Percentiles rank a stretch among this genome's conserved stretches.
phyloP scores from a whole-genome alignment of 495 filamentous ascomycete genomes.

The Elasticomyces elasticus region DNA sequence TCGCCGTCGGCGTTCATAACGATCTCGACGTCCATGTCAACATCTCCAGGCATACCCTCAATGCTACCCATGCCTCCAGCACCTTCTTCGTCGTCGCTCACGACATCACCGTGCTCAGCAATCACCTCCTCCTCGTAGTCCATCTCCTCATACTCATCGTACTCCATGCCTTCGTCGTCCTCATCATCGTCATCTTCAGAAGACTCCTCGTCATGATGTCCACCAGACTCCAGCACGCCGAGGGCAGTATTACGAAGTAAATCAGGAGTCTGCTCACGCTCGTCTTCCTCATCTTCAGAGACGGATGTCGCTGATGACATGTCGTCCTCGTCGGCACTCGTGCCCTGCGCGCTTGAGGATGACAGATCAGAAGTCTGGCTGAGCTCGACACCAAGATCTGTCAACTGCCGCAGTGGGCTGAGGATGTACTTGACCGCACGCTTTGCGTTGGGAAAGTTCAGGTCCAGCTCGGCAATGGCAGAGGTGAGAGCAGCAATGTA shows the following conservation, averaged over 20 bases:
- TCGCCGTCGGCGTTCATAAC: slow-evolving; percentile 33
- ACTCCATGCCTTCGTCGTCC: slow-evolving; percentile 48
- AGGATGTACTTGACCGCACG: slow-evolving; percentile 93
- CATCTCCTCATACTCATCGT: slow-evolving; percentile 63
- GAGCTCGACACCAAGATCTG: slow-evolving; percentile 72
- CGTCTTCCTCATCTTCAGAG: slow-evolving; percentile 66
- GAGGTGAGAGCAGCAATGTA: slow-evolving; percentile 78
- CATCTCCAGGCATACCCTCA: slow-evolving; percentile 72
- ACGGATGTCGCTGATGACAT: slow-evolving; percentile 83
- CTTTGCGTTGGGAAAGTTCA: slow-evolving; percentile 88
- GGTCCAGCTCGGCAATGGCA: slow-evolving; percentile 92
- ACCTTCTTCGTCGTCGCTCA: slow-evolving; percentile 85
- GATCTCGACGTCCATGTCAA: slow-evolving; percentile 23
- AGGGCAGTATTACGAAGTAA: slow-evolving; percentile 92
- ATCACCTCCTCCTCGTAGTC: slow-evolving; percentile 70
- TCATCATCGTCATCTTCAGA: slow-evolving; percentile 63
- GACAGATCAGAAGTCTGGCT: slow-evolving; percentile 69
- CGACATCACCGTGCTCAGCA: slow-evolving; percentile 66
- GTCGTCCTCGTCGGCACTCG: slow-evolving; percentile 68
- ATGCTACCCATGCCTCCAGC: slow-evolving; percentile 69
- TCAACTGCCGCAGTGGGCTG: slow-evolving; percentile 74
- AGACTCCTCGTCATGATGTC: slow-evolving; percentile 65
- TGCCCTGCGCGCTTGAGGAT: slow-evolving; percentile 50
- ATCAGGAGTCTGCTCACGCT: slow-evolving; percentile 90
- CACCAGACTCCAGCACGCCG: slow-evolving; percentile 70